Conservation (phyloP, 768 basidiomycete species). For the Tricholoma sp. region DNA sequence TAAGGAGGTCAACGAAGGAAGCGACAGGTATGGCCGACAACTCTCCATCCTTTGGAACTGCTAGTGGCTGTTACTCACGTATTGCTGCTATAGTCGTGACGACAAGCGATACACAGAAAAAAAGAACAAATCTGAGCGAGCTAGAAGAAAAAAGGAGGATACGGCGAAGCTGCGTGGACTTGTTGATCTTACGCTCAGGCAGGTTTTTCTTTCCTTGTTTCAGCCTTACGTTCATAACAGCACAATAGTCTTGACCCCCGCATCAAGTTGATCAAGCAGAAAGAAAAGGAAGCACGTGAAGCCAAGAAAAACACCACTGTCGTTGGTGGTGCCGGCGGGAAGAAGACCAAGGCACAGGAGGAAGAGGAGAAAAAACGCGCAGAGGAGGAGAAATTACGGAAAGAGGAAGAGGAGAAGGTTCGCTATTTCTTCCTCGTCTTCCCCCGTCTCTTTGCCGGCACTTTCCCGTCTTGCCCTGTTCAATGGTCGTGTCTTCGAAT, state of each 20-base stretch:
- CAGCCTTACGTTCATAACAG: background rate
- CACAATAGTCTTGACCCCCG: constrained; percentile 69
- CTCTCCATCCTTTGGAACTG: background rate
- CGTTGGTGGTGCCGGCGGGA: constrained; percentile 47
- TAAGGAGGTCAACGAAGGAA: constrained; percentile 98
- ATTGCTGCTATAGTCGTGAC: constrained; percentile 63
- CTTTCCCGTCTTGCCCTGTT: background rate
- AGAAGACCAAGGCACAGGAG: constrained; percentile 70
- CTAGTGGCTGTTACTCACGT: background rate
- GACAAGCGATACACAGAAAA: constrained; percentile 99
- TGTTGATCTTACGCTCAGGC: constrained; percentile 79
- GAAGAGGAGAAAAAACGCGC: constrained; percentile 71
- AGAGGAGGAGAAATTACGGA: constrained; percentile 65
- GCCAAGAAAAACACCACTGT: constrained; percentile 67
- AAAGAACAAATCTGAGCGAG: constrained; percentile 98
- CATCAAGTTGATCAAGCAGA: constrained; percentile 94
- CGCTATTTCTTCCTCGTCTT: background rate
- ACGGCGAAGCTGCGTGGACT: constrained; percentile 81
- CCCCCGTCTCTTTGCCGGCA: background rate
- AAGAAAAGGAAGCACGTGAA: constrained; percentile 92
- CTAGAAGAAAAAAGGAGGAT: constrained; percentile 95
- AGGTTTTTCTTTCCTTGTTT: background rate
- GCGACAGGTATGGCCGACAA: constrained; percentile 61
- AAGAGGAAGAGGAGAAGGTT: constrained; percentile 85
- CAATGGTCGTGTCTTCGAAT: background rate